phyloP scores from a whole-genome alignment of 148 eudicot species.

The Rhododendron mucronatum region DNA sequence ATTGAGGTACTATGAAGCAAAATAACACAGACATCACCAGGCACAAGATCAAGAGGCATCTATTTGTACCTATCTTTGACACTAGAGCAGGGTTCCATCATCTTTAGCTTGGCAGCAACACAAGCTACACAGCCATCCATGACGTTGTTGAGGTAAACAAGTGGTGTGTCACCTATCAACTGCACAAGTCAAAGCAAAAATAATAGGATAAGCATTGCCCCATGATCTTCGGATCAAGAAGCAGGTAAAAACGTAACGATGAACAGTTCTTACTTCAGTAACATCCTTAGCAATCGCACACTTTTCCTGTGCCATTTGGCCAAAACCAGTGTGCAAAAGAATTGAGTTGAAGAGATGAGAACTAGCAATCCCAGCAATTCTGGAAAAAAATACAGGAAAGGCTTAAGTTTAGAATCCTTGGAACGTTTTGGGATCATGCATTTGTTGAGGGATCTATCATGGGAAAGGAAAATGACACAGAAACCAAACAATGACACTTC shows the following conservation, averaged over 20 bases:
- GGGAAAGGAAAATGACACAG: background rate
- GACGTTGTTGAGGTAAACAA: slow-evolving; percentile 70
- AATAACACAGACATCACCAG: background rate
- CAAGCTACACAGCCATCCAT: slow-evolving; percentile 73
- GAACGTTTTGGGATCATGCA: background rate
- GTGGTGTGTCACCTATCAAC: slow-evolving; percentile 73
- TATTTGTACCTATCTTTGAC: slow-evolving; percentile 37
- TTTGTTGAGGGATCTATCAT: background rate
- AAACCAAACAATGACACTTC: background rate
- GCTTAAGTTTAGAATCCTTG: background rate
- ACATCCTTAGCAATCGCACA: slow-evolving; percentile 61
- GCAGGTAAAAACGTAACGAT: background rate
- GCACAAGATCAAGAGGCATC: background rate
- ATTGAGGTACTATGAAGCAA: background rate
- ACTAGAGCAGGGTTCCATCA: slow-evolving; percentile 85
- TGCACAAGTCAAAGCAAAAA: slow-evolving; percentile 12
- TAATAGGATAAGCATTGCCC: background rate
- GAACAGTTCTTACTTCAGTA: slow-evolving; percentile 46
- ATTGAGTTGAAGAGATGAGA: background rate
- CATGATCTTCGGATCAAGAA: background rate
- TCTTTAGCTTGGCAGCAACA: slow-evolving; percentile 73
- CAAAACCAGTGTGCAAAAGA: background rate
- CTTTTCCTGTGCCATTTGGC: slow-evolving; percentile 29
- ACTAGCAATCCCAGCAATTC: background rate
- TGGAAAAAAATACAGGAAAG: background rate